Conservation (phyloP, 139 green algal genomes). For the Chloropicon primus region DNA sequence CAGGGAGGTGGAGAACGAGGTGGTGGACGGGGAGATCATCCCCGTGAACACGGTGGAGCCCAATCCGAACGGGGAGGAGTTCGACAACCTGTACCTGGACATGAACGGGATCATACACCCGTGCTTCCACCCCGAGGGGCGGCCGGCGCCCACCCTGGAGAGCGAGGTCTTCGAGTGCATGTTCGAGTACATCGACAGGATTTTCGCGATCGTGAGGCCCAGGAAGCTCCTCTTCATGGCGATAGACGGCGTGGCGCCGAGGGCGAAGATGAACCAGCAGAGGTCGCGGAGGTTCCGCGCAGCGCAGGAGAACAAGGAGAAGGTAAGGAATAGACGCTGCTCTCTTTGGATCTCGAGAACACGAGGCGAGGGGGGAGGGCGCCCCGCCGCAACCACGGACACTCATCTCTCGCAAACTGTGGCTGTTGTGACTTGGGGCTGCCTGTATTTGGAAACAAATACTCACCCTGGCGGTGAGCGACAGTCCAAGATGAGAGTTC, state of each 20-base stretch:
- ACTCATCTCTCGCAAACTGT: background rate
- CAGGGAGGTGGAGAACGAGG: conserved; percentile 35
- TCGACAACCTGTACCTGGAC: conserved; percentile 98
- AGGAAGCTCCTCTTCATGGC: conserved; percentile 95
- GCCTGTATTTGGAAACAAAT: no score
- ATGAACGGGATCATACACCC: conserved; percentile 99
- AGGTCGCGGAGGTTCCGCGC: conserved; percentile 85
- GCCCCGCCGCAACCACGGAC: background rate
- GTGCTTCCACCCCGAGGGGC: conserved; percentile 98
- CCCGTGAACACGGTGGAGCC: conserved; percentile 74
- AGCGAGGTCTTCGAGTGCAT: conserved; percentile 92
- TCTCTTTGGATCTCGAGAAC: no score
- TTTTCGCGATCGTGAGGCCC: conserved; percentile 92
- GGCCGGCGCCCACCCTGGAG: conserved; percentile 5
- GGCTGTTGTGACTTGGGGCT: no score
- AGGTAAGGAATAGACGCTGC: no score
- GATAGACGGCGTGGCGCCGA: conserved; percentile 93
- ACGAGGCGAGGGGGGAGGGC: no score
- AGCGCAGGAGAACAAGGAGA: conserved; percentile 72
- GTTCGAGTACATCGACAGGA: conserved; percentile 98
- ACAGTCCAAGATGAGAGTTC: background rate
- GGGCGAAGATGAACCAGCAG: conserved; percentile 99
- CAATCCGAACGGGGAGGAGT: conserved; percentile 95
- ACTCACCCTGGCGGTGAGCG: no score
- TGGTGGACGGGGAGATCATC: conserved; percentile 60